Percentiles rank a stretch among this genome's conserved stretches.
Conservation (phyloP, 495 filamentous ascomycete species). For the Neurospora intermedia region DNA sequence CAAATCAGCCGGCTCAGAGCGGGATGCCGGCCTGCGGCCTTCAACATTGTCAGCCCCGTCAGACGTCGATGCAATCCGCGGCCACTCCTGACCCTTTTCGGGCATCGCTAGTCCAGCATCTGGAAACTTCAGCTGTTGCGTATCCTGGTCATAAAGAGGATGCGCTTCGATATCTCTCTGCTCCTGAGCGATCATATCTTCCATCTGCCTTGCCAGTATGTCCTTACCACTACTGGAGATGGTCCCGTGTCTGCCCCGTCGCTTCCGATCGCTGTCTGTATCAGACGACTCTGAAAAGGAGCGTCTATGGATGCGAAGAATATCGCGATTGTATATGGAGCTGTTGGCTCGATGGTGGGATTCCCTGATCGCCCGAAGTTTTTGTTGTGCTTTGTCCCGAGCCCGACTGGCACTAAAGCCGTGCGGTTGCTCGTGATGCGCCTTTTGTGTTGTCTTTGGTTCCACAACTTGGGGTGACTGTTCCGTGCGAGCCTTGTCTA, state of each 20-base stretch:
- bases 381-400: constrained; percentile 37
- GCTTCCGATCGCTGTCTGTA: constrained; percentile 32
- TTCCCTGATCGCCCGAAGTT: constrained; percentile 36
- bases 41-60: constrained; percentile 7
- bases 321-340: constrained; percentile 28
- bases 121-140: constrained; percentile 19
- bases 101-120: constrained; percentile 20
- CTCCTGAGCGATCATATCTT: constrained; percentile 49
- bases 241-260: constrained; percentile 24
- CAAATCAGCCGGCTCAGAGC: constrained; percentile 23
- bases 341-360: constrained; percentile 36
- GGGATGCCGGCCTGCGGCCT: constrained; percentile 21
- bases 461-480: constrained; percentile 11
- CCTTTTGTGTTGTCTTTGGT: not conserved
- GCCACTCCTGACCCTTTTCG: constrained; percentile 9
- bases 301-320: constrained; percentile 26
- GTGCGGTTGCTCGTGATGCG: constrained; percentile 18
- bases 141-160: constrained; percentile 18
- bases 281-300: constrained; percentile 38
- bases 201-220: constrained; percentile 57
- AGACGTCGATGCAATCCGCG: constrained; percentile 8
- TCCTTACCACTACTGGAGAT: constrained; percentile 36
- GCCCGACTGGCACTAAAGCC: constrained; percentile 15
- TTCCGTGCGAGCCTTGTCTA: constrained; percentile 9
- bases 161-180: constrained; percentile 25